These are phyloP conservation scores for Seminavis robusta DNA, from an alignment of 108 stramenopile species.

Conservation along the genomic window DNA sequence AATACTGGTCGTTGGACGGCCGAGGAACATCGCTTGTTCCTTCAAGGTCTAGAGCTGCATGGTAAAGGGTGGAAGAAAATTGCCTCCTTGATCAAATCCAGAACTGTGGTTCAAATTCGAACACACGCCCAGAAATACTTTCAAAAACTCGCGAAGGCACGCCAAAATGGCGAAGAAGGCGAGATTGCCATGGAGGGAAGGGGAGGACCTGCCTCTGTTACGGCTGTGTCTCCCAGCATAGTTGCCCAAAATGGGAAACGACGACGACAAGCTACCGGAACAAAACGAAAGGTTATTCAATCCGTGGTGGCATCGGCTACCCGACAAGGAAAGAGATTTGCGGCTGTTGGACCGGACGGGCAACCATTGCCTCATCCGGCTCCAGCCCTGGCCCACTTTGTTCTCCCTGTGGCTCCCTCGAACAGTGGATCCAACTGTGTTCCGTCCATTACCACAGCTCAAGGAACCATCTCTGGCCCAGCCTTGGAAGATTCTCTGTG, in stretches of 20 bases:
- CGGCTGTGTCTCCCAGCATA: slow-evolving; percentile 17
- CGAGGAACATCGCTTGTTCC: slow-evolving; percentile 93
- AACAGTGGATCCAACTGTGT: background rate
- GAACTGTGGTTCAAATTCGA: slow-evolving; percentile 96
- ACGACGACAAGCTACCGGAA: slow-evolving; percentile 55
- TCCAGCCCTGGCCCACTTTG: slow-evolving; percentile 63
- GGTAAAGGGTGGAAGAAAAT: slow-evolving; percentile 97
- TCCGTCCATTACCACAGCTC: slow-evolving; percentile 30
- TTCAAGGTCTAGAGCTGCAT: slow-evolving; percentile 90
- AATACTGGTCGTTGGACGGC: slow-evolving; percentile 98
- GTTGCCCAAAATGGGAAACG: slow-evolving; percentile 32
- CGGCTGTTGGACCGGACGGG: slow-evolving; percentile 21
- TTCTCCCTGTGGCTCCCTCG: slow-evolving; percentile 47
- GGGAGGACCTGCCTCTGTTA: slow-evolving; percentile 26
- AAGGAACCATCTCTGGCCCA: slow-evolving; percentile 51
- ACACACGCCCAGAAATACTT: slow-evolving; percentile 99
- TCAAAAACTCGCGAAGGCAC: slow-evolving; percentile 95
- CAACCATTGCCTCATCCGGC: slow-evolving; percentile 59
- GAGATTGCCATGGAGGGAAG: slow-evolving; percentile 61
- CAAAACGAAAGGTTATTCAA: slow-evolving; percentile 77
- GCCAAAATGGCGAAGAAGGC: slow-evolving; percentile 78
- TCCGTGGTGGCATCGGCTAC: slow-evolving; percentile 66
- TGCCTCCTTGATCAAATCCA: slow-evolving; percentile 84
- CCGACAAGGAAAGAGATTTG: slow-evolving; percentile 62
- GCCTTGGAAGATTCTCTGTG: slow-evolving; percentile 86